Conservation (phyloP, 2,329 filamentous ascomycete genomes). For the Fusarium tanahbumbuense region DNA sequence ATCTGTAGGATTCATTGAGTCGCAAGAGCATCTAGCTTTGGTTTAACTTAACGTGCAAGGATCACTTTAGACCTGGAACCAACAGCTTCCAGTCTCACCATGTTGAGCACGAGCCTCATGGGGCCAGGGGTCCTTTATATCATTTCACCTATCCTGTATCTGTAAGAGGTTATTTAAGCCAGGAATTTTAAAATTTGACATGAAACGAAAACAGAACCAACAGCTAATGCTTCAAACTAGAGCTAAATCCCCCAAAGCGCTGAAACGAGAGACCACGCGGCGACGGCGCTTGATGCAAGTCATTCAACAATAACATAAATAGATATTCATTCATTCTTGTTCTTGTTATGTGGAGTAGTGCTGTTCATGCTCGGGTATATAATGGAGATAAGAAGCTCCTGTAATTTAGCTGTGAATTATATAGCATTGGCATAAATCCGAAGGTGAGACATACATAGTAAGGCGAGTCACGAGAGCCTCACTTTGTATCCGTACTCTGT, state of each 20-base stretch:
- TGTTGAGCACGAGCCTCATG: constrained; percentile 33
- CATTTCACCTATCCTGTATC: neutral
- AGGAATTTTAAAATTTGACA: constrained; percentile 7
- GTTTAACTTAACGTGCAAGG: constrained; percentile 1
- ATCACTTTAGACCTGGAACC: constrained; percentile 12
- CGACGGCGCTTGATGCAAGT: neutral
- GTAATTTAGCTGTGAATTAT: neutral
- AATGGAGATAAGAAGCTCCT: neutral
- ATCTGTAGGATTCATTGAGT: constrained; percentile 4
- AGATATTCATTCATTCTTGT: neutral
- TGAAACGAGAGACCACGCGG: constrained; percentile 2
- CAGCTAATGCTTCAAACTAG: neutral
- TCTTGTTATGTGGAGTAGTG: neutral
- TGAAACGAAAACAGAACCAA: neutral
- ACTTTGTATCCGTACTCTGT: neutral
- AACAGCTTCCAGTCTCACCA: constrained; percentile 38
- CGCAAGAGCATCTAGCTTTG: constrained; percentile 8
- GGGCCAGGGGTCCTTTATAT: neutral
- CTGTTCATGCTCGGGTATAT: neutral
- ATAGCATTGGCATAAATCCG: neutral
- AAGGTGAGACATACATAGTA: neutral
- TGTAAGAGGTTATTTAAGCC: neutral
- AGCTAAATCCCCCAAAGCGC: neutral
- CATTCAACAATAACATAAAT: neutral
- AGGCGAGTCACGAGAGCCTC: constrained; percentile 4